Conservation (phyloP, 345 rosid species). For the Toxicodendron radicans region DNA sequence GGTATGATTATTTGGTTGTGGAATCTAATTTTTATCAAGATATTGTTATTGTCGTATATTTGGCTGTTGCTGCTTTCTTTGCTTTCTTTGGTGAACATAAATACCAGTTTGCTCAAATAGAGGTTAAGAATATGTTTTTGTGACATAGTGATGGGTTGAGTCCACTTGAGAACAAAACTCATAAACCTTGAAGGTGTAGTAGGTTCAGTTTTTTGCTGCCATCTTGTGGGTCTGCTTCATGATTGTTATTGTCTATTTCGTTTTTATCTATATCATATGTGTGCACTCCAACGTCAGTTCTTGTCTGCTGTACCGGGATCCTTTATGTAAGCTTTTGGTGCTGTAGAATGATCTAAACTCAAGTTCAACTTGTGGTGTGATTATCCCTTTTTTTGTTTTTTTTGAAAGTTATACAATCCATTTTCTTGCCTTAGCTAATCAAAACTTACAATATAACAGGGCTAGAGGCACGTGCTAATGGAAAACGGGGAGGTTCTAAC, state of each 20-base stretch:
- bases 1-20: constrained; percentile 31
- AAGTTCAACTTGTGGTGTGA: neutral
- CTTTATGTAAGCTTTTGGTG: neutral
- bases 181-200: neutral
- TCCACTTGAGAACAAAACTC: neutral
- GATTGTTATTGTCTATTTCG: neutral
- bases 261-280: neutral
- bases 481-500: constrained; percentile 42
- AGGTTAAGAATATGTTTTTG: neutral
- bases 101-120: neutral
- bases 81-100: neutral
- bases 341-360: too few species aligned
- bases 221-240: neutral
- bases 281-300: neutral
- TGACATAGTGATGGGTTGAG: neutral
- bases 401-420: neutral
- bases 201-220: neutral
- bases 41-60: neutral
- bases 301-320: neutral
- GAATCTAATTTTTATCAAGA: neutral
- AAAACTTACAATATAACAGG: constrained; percentile 24
- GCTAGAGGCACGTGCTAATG: constrained; percentile 46
- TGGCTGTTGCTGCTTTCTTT: neutral
- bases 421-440: neutral
- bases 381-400: neutral